Evolutionary conservation across 768 basidiomycete species (phyloP).

Genomic region (Chiua virens): DNA sequence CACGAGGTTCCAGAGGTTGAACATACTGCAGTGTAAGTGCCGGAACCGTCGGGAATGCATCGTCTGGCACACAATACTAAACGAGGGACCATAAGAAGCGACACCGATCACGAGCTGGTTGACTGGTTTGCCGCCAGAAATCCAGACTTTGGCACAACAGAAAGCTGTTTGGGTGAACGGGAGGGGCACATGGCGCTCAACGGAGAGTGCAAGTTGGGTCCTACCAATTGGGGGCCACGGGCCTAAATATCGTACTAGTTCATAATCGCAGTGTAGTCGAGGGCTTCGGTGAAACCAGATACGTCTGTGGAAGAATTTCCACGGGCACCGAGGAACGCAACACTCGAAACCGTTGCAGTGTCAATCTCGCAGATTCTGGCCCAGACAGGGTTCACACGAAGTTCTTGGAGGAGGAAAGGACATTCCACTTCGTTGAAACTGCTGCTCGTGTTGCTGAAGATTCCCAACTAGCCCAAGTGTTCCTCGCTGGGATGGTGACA

Average conservation of each 20-base stretch:
- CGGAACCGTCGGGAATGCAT: slow-evolving; percentile 37
- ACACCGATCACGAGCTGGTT: slow-evolving; percentile 74
- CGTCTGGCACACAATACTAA: slow-evolving; percentile 39
- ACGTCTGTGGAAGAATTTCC: slow-evolving; percentile 52
- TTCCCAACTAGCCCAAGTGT: slow-evolving; percentile 65
- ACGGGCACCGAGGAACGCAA: slow-evolving; percentile 58
- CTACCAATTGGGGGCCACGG: slow-evolving; percentile 39
- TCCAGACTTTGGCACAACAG: slow-evolving; percentile 72
- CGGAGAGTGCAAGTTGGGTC: slow-evolving; percentile 82
- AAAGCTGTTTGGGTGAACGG: slow-evolving; percentile 58
- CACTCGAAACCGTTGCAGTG: slow-evolving; percentile 59
- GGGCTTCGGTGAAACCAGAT: slow-evolving; percentile 59
- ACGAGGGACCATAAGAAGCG: slow-evolving; percentile 79
- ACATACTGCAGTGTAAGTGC: slow-evolving; percentile 52
- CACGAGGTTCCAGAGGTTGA: slow-evolving; percentile 62
- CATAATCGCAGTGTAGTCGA: slow-evolving; percentile 60
- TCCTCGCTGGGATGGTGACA: background rate
- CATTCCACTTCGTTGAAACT: too few relatives aligned
- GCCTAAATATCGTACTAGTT: slow-evolving; percentile 61
- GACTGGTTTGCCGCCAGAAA: slow-evolving; percentile 68
- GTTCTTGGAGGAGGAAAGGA: slow-evolving; percentile 68
- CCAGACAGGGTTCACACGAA: slow-evolving; percentile 46
- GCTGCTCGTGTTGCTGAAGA: slow-evolving; percentile 71
- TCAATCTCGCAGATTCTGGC: slow-evolving; percentile 24
- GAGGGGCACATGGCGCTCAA: slow-evolving; percentile 68